phyloP scores from a whole-genome alignment of 2,329 filamentous ascomycete species.

The Graphium sp. region DNA sequence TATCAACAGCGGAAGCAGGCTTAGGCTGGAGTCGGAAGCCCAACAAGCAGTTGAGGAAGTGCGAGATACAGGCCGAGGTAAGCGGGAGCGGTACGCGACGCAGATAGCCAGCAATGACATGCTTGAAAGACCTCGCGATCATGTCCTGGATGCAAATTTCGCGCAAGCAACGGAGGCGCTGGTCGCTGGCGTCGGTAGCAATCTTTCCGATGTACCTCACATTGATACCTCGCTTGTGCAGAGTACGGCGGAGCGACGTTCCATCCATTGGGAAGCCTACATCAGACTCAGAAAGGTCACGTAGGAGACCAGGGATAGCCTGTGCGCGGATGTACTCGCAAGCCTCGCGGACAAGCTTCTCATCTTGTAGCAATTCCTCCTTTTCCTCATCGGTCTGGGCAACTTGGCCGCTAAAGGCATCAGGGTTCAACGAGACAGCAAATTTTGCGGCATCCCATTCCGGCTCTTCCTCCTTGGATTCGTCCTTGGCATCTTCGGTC shows the following conservation, averaged over 20 bases:
- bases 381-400: constrained; percentile 88
- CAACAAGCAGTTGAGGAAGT: constrained; percentile 86
- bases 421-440: constrained; percentile 78
- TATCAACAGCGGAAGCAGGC: constrained; percentile 63
- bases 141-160: constrained; percentile 78
- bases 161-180: constrained; percentile 60
- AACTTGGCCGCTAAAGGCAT: constrained; percentile 83
- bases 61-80: constrained; percentile 62
- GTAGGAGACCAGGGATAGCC: constrained; percentile 69
- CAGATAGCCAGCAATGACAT: constrained; percentile 65
- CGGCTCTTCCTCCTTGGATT: constrained; percentile 5
- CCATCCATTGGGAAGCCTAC: constrained; percentile 98
- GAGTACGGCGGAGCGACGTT: constrained; percentile 68
- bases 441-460: constrained; percentile 72
- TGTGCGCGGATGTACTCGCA: constrained; percentile 62
- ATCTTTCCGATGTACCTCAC: constrained; percentile 86
- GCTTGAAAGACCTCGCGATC: constrained; percentile 91
- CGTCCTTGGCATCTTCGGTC: constrained; percentile 6
- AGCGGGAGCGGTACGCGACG: constrained; percentile 66
- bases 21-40: constrained; percentile 61
- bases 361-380: constrained; percentile 64
- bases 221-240: constrained; percentile 97
- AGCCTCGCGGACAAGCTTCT: constrained; percentile 72
- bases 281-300: constrained; percentile 80
- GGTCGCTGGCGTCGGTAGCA: constrained; percentile 45